phyloP scores from a whole-genome alignment of 1,284 basidiomycete species.

The Termitomyces sp. region DNA sequence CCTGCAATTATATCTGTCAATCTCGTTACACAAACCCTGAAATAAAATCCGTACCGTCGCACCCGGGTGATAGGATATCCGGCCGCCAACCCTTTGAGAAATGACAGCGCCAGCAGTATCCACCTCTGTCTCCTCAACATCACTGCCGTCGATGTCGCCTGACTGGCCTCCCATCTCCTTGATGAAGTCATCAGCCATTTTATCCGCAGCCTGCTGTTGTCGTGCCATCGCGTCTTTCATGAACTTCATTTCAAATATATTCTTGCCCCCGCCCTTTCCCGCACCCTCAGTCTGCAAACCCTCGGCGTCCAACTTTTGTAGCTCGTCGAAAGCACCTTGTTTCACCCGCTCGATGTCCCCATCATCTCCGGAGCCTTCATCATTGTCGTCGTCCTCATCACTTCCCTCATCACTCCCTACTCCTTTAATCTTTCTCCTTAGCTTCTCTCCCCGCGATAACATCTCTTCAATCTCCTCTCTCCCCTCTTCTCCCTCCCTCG shows the following conservation, averaged over 20 bases:
- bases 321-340: slow-evolving; percentile 69
- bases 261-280: slow-evolving; percentile 42
- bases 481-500: slow-evolving; percentile 60
- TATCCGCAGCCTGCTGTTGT: slow-evolving; percentile 51
- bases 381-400: slow-evolving; percentile 41
- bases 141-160: slow-evolving; percentile 28
- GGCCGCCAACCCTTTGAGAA: slow-evolving; percentile 52
- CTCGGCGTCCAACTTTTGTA: slow-evolving; percentile 43
- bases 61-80: slow-evolving; percentile 52
- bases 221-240: slow-evolving; percentile 87
- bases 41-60: slow-evolving; percentile 28
- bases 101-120: slow-evolving; percentile 28
- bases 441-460: slow-evolving; percentile 67
- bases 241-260: slow-evolving; percentile 90
- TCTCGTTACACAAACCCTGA: background rate
- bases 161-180: slow-evolving; percentile 53
- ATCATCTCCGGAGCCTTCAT: slow-evolving; percentile 33
- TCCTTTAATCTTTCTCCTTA: slow-evolving; percentile 70
- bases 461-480: slow-evolving; percentile 75
- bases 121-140: slow-evolving; percentile 17
- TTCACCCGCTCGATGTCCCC: slow-evolving; percentile 48
- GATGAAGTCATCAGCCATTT: slow-evolving; percentile 66
- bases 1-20: slow-evolving; percentile 6
- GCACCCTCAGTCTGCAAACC: slow-evolving; percentile 23
- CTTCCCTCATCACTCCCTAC: slow-evolving; percentile 48